Percentiles rank a stretch among this genome's conserved stretches.
These are phyloP conservation scores for Sphagnum fallax DNA, from an alignment of 228 moss, liverwort and hornwort genomes.

Conservation along the genomic window DNA sequence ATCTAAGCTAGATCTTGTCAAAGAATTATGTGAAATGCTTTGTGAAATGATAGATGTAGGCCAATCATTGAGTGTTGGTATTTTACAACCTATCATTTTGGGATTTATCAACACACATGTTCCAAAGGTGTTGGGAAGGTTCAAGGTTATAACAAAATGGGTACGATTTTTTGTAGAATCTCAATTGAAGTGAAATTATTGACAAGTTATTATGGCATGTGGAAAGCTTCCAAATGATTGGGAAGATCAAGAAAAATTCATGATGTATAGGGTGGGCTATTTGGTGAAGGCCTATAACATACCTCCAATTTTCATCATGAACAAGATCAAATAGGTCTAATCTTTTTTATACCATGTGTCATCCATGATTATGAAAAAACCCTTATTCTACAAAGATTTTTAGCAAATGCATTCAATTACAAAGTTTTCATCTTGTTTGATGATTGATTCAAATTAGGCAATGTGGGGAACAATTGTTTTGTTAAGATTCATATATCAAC, in stretches of 20 bases:
- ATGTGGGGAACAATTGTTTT: background rate
- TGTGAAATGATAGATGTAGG: background rate
- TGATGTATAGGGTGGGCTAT: background rate
- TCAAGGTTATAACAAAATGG: background rate
- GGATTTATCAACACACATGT: background rate
- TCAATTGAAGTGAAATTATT: background rate
- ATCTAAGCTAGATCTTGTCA: background rate
- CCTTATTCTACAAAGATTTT: background rate
- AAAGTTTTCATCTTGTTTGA: background rate
- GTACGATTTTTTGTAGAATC: background rate
- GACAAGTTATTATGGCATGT: slow-evolving; percentile 1
- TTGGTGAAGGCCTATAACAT: slow-evolving; percentile 5
- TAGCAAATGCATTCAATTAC: background rate
- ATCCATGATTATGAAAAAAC: background rate
- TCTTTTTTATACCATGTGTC: background rate
- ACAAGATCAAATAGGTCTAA: background rate
- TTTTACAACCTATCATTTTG: slow-evolving; percentile 3
- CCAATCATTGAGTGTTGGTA: background rate
- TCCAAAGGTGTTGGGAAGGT: background rate
- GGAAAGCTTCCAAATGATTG: slow-evolving; percentile 3
- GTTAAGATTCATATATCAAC: background rate
- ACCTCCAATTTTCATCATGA: slow-evolving; percentile 1
- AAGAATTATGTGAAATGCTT: background rate
- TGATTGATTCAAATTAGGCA: background rate
- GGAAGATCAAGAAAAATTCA: background rate